Conservation (phyloP, 2,329 filamentous ascomycete genomes). For the Penicillium sumatraense region DNA sequence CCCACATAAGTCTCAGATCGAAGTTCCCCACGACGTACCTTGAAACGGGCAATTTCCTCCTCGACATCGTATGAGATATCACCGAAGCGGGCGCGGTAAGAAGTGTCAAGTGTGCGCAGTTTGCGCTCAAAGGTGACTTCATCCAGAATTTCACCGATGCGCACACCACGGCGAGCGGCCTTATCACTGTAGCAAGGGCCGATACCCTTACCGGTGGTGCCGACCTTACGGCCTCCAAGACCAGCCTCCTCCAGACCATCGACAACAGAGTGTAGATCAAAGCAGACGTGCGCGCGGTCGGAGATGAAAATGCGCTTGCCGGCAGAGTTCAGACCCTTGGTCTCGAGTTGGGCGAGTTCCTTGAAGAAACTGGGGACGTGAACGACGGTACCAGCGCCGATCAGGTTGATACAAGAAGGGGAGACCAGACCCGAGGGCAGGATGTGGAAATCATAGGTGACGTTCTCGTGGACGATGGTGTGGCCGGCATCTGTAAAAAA, state of each 20-base stretch:
- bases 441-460: slow-evolving; percentile 56
- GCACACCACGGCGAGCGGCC: slow-evolving; percentile 63
- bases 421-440: slow-evolving; percentile 52
- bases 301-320: slow-evolving; percentile 51
- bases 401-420: slow-evolving; percentile 51
- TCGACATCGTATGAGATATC: slow-evolving; percentile 64
- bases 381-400: slow-evolving; percentile 53
- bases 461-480: slow-evolving; percentile 52
- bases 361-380: slow-evolving; percentile 55
- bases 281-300: slow-evolving; percentile 51
- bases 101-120: slow-evolving; percentile 55
- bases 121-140: slow-evolving; percentile 61
- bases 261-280: slow-evolving; percentile 50
- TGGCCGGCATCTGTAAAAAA: slow-evolving; percentile 47
- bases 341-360: slow-evolving; percentile 48
- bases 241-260: slow-evolving; percentile 52
- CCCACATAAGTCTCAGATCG: background rate
- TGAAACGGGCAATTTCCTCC: slow-evolving; percentile 62
- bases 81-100: slow-evolving; percentile 63
- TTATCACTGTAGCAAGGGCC: slow-evolving; percentile 68
- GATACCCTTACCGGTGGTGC: slow-evolving; percentile 56
- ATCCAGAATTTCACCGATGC: slow-evolving; percentile 62
- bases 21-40: slow-evolving; percentile 42
- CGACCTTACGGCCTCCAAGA: slow-evolving; percentile 51
- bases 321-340: slow-evolving; percentile 48